Conservation (phyloP, 73 alveolate species). For the Tetrahymena thermophila region DNA sequence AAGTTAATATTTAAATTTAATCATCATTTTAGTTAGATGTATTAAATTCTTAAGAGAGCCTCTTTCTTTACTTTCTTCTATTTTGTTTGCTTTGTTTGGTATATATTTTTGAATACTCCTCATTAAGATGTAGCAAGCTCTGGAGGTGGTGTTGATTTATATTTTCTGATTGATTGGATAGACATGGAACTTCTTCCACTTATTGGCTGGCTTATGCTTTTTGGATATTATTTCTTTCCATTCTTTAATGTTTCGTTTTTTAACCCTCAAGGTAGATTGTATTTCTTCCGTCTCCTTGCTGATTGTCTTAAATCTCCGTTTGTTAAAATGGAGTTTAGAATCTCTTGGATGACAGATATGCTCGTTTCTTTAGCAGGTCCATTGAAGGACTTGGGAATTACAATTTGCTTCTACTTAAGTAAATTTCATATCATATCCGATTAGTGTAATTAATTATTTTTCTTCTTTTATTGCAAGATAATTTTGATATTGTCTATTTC, state of each 20-base stretch:
- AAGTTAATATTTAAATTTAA: neutral
- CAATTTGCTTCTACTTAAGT: neutral
- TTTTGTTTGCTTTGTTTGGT: neutral
- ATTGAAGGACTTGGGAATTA: neutral
- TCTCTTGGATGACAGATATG: neutral
- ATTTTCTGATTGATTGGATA: neutral
- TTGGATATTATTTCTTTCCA: neutral
- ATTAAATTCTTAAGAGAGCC: neutral
- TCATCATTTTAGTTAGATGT: neutral
- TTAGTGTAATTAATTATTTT: neutral
- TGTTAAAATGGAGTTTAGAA: neutral
- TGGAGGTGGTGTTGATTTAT: neutral
- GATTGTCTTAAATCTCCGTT: neutral
- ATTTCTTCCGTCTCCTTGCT: neutral
- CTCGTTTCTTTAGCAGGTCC: neutral
- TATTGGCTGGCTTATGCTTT: neutral
- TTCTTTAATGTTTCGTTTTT: neutral
- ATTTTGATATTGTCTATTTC: neutral
- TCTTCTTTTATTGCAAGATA: neutral
- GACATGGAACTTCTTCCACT: neutral
- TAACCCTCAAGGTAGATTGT: neutral
- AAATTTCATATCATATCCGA: neutral
- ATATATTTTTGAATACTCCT: neutral
- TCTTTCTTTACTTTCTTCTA: neutral
- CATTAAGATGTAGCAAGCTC: neutral